Conservation (phyloP, 805 yeast species). For the Metschnikowia lunata region DNA sequence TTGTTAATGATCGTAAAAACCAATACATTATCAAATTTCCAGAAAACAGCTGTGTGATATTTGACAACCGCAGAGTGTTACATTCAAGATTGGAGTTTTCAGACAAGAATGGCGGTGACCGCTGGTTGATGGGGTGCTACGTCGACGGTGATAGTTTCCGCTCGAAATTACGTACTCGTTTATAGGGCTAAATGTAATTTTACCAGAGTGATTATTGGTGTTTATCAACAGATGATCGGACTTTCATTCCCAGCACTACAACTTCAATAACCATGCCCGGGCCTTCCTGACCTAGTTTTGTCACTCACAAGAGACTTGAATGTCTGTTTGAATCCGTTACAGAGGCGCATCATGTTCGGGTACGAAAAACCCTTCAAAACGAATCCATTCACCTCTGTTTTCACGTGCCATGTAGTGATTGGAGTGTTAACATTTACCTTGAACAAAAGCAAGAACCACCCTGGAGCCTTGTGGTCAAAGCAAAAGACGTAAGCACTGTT, state of each 20-base stretch:
- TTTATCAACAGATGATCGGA: too few relatives aligned
- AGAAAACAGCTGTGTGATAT: constrained; percentile 60
- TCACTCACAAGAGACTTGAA: constrained; percentile 33
- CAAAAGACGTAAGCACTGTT: constrained; percentile 90
- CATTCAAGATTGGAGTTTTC: constrained; percentile 54
- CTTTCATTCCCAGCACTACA: neutral
- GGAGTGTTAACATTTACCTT: constrained; percentile 69
- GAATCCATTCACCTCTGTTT: constrained; percentile 84
- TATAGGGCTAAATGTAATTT: neutral
- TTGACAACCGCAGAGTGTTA: constrained; percentile 65
- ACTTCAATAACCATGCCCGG: constrained; percentile 12
- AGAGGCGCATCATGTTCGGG: constrained; percentile 82
- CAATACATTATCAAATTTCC: constrained; percentile 51
- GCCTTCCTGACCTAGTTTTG: constrained; percentile 14
- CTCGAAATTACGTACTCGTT: constrained; percentile 41
- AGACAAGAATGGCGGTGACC: constrained; percentile 43
- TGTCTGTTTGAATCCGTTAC: constrained; percentile 90
- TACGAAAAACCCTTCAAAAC: constrained; percentile 74
- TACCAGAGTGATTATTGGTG: too few relatives aligned
- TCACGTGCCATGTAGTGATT: constrained; percentile 83
- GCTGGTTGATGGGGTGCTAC: constrained; percentile 78
- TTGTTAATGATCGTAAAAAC: constrained; percentile 48
- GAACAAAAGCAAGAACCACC: constrained; percentile 86
- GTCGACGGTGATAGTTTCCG: constrained; percentile 66
- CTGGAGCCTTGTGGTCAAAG: constrained; percentile 85